A percentile compares a stretch with the other conserved stretches of the same genome.
These are phyloP conservation scores for Acanthamoeba sp. DNA, from an alignment of 208 protist genomes.

Conservation along the genomic window DNA sequence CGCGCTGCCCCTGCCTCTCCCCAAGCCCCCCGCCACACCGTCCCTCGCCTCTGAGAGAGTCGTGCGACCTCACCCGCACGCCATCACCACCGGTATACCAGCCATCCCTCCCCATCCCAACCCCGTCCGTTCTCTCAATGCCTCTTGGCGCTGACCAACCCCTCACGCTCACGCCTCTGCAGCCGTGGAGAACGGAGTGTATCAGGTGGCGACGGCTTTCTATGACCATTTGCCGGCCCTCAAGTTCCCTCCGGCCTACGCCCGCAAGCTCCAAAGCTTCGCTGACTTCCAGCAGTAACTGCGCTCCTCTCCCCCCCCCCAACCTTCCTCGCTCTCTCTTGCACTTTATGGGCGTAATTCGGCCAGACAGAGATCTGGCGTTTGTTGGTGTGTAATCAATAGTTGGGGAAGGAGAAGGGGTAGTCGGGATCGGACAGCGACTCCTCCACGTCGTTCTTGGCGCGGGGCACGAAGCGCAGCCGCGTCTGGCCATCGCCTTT, in stretches of 20 bases:
- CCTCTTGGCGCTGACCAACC: neutral
- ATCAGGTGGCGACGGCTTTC: conserved; percentile 48
- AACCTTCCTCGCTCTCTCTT: neutral
- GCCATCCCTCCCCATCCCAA: too few relatives aligned
- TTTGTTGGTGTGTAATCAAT: too few relatives aligned
- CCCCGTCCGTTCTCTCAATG: neutral
- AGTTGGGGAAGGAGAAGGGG: neutral
- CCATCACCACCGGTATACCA: neutral
- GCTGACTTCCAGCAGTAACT: conserved; percentile 19
- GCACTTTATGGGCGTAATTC: too few relatives aligned
- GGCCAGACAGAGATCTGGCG: too few relatives aligned
- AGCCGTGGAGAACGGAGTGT: conserved; percentile 39
- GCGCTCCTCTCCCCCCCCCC: too few relatives aligned
- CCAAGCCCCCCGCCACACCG: neutral
- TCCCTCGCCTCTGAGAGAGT: neutral
- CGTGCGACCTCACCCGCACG: conserved; percentile 38
- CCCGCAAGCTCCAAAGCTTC: neutral
- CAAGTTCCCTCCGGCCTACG: conserved; percentile 61
- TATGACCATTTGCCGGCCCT: conserved; percentile 28
- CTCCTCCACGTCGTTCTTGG: neutral
- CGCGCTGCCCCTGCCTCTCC: conserved; percentile 34
- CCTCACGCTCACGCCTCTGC: neutral
- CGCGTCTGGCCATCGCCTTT: neutral
- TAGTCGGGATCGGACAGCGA: neutral
- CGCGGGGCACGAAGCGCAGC: neutral